Conservation (phyloP, 83 land plant genomes). For the Picea engelmannii region DNA sequence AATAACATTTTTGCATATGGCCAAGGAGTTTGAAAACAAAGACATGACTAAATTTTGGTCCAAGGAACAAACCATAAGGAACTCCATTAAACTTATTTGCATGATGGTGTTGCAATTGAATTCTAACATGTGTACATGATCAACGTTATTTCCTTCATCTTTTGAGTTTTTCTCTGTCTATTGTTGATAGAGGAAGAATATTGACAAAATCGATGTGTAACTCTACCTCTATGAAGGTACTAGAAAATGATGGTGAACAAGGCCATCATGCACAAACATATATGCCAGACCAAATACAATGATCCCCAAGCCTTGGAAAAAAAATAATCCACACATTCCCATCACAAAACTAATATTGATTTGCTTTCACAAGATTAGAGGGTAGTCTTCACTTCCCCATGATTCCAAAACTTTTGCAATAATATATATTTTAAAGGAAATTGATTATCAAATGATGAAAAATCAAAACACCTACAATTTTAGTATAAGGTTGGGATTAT, state of each 20-base stretch:
- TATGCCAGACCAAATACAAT: constrained; percentile 83
- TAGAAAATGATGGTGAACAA: constrained; percentile 76
- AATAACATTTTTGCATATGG: too few species aligned
- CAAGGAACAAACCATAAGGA: constrained; percentile 62
- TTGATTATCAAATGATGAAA: too few species aligned
- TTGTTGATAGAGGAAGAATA: not conserved
- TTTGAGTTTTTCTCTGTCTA: not conserved
- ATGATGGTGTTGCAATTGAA: constrained; percentile 58
- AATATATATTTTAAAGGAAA: too few species aligned
- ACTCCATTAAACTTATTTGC: constrained; percentile 17
- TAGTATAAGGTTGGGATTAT: too few species aligned
- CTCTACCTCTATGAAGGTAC: constrained; percentile 65
- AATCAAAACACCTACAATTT: too few species aligned
- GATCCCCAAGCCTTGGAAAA: constrained; percentile 71
- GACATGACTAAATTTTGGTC: constrained; percentile 40
- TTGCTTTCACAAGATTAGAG: too few species aligned
- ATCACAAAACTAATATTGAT: too few species aligned
- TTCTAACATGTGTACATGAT: not conserved
- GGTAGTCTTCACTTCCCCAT: too few species aligned
- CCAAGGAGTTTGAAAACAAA: too few species aligned
- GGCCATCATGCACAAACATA: constrained; percentile 89
- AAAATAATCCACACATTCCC: too few species aligned
- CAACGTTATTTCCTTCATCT: not conserved
- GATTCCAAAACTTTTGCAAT: too few species aligned
- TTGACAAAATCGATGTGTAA: constrained; percentile 62